Base-by-base conservation (phyloP, 306 rosid species). In the Cyamopsis tetragonoloba region DNA sequence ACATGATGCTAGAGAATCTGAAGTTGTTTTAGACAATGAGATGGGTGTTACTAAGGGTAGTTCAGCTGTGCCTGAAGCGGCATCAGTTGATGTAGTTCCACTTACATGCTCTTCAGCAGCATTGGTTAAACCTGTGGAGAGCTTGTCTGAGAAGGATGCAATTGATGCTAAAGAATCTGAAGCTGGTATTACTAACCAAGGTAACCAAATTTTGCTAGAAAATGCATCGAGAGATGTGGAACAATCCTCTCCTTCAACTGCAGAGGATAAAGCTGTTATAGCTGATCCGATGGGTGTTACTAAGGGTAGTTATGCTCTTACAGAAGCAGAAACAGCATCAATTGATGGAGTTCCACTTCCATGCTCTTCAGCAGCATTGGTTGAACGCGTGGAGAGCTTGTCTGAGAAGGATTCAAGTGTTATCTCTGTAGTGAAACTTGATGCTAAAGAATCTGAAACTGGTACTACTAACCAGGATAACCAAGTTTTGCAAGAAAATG, bases 81-180 rank as follows among this genome's bases (percentile, higher is more conserved):
- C 5, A 42, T 14, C 70, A 13, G 14, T 28, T 31, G 59, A 2
- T 38, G 38, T 31, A 9, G 49, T 18, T 77, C 31, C 41, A 14
- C 35, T 47, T 55, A 15, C 30, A n/a, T 31, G 68, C 48, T 31
- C 81, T 59, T 28, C 79, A 54, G 77, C 51, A 24, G 63, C 62
- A 7, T 82, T 54, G 58, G 68, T 53, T 41, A 69, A 71, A 58
- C 71, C 10, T 20, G 38, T 64, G 34, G 72, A 79, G 31, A 63
- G 73, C 47, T 70, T 23, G 50, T 62, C 79, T 56, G 80, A 72
- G 71, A 65, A 72, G 67, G 80, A 42, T 50, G 32, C 44, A 47
- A 62, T 53, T 51, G 77, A 61, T 51, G 38, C 64, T 10, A 54
- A 58, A 57, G 62, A 71, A 72, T 64, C 72, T 41, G 74, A 71